A percentile compares a stretch with the other conserved stretches of the same genome.
Evolutionary conservation across 225 moss, liverwort and hornwort genomes (phyloP).

Genomic region (Physcomitrium patens): DNA sequence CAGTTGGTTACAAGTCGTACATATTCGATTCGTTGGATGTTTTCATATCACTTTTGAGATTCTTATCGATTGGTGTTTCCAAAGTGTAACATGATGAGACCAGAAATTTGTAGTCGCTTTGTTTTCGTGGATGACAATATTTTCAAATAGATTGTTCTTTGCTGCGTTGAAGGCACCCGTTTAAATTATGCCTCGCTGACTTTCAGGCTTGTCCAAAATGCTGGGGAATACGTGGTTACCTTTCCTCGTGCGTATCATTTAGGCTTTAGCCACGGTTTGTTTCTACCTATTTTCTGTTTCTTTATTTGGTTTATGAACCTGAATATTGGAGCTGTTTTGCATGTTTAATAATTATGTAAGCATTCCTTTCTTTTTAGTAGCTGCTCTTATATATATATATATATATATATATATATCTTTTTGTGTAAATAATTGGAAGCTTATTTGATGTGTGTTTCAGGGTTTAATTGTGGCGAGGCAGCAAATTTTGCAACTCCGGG

Average conservation of each 20-base stretch:
- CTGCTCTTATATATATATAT: background rate
- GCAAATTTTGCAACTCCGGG: conserved; percentile 97
- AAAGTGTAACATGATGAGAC: conserved; percentile 9
- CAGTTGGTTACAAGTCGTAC: conserved; percentile 21
- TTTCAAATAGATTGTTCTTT: conserved; percentile 7
- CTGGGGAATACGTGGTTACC: conserved; percentile 96
- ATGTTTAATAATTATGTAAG: background rate
- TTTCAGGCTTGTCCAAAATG: conserved; percentile 94
- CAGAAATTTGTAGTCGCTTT: background rate
- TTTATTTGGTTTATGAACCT: conserved; percentile 14
- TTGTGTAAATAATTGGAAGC: conserved; percentile 16
- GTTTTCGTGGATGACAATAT: conserved; percentile 6
- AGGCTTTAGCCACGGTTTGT: conserved; percentile 91
- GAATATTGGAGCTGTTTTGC: background rate
- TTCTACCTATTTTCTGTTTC: conserved; percentile 17
- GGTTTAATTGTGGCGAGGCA: conserved; percentile 97
- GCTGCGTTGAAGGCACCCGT: conserved; percentile 12
- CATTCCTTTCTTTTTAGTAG: background rate
- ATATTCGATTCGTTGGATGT: background rate
- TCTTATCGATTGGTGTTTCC: background rate
- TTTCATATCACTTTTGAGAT: background rate
- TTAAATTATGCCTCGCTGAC: conserved; percentile 17
- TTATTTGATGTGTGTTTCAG: conserved; percentile 43
- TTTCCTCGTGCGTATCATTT: conserved; percentile 97
- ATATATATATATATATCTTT: no score